Evolutionary conservation across 2,329 filamentous ascomycete species (phyloP).

Genomic region (Dryadomyces quercivorus): DNA sequence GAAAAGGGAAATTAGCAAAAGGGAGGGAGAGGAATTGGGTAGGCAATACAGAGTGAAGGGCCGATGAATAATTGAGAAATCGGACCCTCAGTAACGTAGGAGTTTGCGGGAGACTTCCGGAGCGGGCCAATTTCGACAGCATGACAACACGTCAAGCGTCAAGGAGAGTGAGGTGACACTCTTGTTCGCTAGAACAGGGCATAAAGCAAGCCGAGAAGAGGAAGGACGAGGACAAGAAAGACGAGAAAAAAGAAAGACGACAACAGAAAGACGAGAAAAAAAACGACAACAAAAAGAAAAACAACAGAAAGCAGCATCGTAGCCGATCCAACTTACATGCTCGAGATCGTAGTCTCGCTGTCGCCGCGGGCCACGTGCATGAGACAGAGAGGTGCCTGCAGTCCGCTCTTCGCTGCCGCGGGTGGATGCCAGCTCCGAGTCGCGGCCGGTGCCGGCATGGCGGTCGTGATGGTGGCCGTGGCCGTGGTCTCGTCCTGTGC

Average conservation of each 20-base stretch:
- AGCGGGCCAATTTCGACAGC: background rate
- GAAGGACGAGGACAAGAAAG: conserved; percentile 1
- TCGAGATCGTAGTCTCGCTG: conserved; percentile 74
- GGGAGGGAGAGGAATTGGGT: background rate
- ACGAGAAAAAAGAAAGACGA: conserved; percentile 1
- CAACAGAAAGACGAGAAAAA: background rate
- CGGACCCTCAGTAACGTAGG: background rate
- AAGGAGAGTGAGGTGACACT: no score
- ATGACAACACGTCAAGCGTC: background rate
- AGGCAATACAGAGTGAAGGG: background rate
- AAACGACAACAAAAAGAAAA: background rate
- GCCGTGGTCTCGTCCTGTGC: conserved; percentile 5
- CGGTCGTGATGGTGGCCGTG: background rate
- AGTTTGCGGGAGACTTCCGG: background rate
- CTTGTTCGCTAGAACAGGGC: background rate
- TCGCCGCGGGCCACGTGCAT: conserved; percentile 57
- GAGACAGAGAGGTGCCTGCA: conserved; percentile 45
- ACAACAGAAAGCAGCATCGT: background rate
- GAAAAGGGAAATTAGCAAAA: background rate
- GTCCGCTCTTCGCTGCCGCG: conserved; percentile 70
- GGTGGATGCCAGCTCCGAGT: conserved; percentile 47
- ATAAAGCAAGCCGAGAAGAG: background rate
- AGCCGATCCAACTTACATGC: conserved; percentile 43
- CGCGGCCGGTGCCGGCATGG: background rate
- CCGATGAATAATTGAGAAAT: background rate